Percentiles rank a stretch among this genome's conserved stretches.
phyloP scores from a whole-genome alignment of 2,329 filamentous ascomycete species.

The Fusarium piperis region DNA sequence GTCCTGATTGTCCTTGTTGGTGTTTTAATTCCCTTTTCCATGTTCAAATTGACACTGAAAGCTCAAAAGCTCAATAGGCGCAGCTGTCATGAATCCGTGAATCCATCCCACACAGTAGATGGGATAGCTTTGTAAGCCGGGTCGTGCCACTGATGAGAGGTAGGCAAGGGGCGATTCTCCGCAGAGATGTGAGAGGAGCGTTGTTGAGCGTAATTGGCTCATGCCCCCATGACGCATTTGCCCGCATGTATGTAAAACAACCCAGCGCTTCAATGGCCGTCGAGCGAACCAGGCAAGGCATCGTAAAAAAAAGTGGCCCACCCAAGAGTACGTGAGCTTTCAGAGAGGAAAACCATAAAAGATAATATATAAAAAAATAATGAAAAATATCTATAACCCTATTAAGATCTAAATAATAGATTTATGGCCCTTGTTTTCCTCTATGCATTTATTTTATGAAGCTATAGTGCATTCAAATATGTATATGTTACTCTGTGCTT shows the following conservation, averaged over 20 bases:
- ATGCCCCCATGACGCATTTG: not conserved
- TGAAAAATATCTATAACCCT: too few relatives aligned
- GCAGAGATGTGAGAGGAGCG: not conserved
- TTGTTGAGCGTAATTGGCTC: not conserved
- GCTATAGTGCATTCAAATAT: too few relatives aligned
- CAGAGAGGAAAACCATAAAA: too few relatives aligned
- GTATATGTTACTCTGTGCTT: too few relatives aligned
- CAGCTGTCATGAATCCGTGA: not conserved
- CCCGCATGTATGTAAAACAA: not conserved
- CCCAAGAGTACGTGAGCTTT: too few relatives aligned
- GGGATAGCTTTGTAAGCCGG: not conserved
- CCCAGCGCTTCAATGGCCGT: not conserved
- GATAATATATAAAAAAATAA: too few relatives aligned
- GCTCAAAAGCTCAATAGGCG: not conserved
- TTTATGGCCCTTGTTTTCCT: too few relatives aligned
- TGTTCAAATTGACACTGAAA: not conserved
- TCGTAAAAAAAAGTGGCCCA: too few relatives aligned
- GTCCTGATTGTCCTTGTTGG: not conserved
- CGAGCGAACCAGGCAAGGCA: not conserved
- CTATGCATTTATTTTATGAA: too few relatives aligned
- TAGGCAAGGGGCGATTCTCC: not conserved
- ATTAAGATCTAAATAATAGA: too few relatives aligned
- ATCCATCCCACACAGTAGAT: not conserved
- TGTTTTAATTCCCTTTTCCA: not conserved
- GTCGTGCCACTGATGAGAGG: not conserved